Evolutionary conservation across 176 grass and related monocot genomes (phyloP).

Genomic region (Oryza meyeriana): DNA sequence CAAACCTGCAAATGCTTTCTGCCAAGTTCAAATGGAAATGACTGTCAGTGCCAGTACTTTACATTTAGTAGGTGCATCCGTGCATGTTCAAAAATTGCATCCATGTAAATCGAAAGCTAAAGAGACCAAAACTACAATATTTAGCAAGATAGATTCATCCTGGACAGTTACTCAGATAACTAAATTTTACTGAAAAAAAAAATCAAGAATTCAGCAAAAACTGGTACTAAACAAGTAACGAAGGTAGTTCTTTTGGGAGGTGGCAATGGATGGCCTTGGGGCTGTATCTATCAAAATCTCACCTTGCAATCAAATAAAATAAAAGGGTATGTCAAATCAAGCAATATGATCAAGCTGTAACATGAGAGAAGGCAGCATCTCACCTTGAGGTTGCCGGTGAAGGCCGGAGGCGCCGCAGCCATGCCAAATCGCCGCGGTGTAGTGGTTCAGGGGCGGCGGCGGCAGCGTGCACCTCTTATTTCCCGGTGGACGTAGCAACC

Average conservation of each 20-base stretch:
- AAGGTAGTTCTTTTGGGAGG: neutral
- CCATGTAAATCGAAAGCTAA: neutral
- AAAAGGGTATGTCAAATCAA: neutral
- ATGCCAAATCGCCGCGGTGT: slow-evolving; percentile 1
- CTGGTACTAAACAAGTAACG: neutral
- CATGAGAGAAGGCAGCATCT: neutral
- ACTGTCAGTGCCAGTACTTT: neutral
- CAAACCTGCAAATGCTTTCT: slow-evolving; percentile 96
- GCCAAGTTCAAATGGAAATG: slow-evolving; percentile 20
- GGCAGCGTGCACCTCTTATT: neutral
- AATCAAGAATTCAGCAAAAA: neutral
- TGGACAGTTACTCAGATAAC: neutral
- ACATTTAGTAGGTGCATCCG: neutral
- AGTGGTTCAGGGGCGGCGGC: neutral
- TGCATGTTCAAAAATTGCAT: neutral
- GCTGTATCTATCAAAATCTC: neutral
- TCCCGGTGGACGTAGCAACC: neutral
- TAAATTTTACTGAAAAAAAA: neutral
- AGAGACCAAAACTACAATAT: neutral
- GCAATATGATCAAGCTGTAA: neutral
- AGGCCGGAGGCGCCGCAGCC: slow-evolving; percentile 47
- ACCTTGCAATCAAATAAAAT: neutral
- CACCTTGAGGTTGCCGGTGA: slow-evolving; percentile 68
- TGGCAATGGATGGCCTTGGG: neutral
- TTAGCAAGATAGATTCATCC: neutral